Evolutionary conservation across 2,329 filamentous ascomycete species (phyloP), one percentile per base, ranked within the genome.

Genomic region (Biscogniauxia sp.): DNA sequence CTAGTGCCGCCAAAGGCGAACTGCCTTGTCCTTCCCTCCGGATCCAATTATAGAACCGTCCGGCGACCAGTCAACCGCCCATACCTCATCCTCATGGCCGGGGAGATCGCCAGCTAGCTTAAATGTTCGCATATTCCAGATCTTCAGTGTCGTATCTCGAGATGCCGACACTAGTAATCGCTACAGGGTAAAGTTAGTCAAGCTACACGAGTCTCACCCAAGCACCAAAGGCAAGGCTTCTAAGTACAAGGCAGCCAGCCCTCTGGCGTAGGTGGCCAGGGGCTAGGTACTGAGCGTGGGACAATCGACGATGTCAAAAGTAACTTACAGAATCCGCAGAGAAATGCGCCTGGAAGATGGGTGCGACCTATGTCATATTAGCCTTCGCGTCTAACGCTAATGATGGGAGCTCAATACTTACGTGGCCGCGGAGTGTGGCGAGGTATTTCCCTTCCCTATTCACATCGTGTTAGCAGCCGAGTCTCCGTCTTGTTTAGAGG

Each of bases 21-120:
- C 85, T 2, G 86, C 86, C 75, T 96, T 97, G 75, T 99, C 95
- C 74, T 94, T 94, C 9, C 95, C 95, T 58, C 93, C 95, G 74
- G 93, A 97, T 19, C 88, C 93, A 17, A 98, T 93, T 68, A 88
- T 88, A 68, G 92, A 85, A 8, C 95, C 95, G 73, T 97, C 93
- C 0, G 92, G 89, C 68, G 91, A 93, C 95, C 94, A 98, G 74
- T 98, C 94, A 0, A 97, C 93, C 74, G 63, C 64, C 37, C 64
- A 68, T 0, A 68, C 75, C 41, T 68, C 66, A 13, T 68, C 66
- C 56, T 66, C 64, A 53, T 68, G 66, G 11, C 66, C 66, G 4
- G 66, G 66, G 1, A 68, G 54, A 52, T 68, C 64, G 17, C 58
- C 64, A 50, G 63, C 64, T 61, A 99, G 78, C 76, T 96, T 97